Base-by-base conservation (phyloP, 495 filamentous ascomycete genomes). In the Aspergillus haitiensis region DNA sequence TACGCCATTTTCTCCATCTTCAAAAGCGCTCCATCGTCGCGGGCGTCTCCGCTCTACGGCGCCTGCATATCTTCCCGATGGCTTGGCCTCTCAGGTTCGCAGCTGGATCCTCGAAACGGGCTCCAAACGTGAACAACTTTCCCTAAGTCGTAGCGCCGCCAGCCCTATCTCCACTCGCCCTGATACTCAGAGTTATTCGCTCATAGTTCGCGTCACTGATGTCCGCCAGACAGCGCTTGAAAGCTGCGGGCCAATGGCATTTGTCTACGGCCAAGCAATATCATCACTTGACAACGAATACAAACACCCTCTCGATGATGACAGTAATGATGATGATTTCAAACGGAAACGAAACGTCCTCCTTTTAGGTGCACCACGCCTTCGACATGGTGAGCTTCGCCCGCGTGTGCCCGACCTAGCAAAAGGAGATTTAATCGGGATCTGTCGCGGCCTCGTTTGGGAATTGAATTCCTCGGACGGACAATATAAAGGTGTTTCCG, bases 91-190 rank as follows among this genome's bases (percentile, higher is more conserved):
- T 2, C 66, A 76, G 46, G 69, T 76, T 18, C 75, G 77, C 31
- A 67, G 75, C 47, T 79, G 77, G 77, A 65, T 79, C 34, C 61
- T 79, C 21, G 77, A 79, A 49, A 73, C 69, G 60, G 75, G 73
- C 15, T 59, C 70, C 2, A 76, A 71, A 50, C 70, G 70, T 11
- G 70, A 73, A 6, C 65, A 69, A n/a, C 44, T 65, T 11, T n/a
- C 6, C 15, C 12, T 7, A 18, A 27, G 40, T 9, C 12, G 5
- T 1, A 44, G 13, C 15, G 11, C 32, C 8, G 6, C 6, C 7
- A 27, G 44, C 1, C 11, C 35, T 7, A 18, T 56, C 11, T 3
- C 39, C 6, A 44, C 52, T 6, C n/a, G 12, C 2, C n/a, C 39
- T 27, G 61, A 48, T 15, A 9, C 55, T 5, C 52, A 37, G 16